Evolutionary conservation across 108 stramenopile genomes (phyloP), one percentile per base, ranked within the genome.

Genomic region (Nannochloropsis granulata): DNA sequence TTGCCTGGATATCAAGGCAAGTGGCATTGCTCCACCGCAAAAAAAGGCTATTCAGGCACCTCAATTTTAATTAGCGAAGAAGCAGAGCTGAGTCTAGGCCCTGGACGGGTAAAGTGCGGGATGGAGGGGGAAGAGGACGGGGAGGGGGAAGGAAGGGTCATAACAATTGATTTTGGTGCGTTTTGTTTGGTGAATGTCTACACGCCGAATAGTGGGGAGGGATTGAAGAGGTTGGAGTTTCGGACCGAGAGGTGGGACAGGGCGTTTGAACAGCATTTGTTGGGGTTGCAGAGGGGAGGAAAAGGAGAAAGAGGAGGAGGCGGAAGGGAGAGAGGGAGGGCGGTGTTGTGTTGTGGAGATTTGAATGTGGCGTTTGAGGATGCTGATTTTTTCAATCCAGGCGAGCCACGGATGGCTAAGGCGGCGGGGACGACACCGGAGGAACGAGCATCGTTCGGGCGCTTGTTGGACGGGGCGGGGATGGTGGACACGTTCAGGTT

Each of bases 41-140:
- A 86, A 84, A 84, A 86, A 34, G 87, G 87, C 16, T 88, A 88
- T 84, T 45, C 87, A 13, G 87, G 87, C 43, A 88, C 87, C 21
- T 84, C 87, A 12, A 25, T 87, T 25, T 80, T 87, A 7, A 24
- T 88, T 10, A 26, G 86, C 16, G 86, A 87, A 26, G 19, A 13
- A 1, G 83, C 44, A 24, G 43, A 24, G 14, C 82, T 16, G 43
- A 86, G 83, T 14, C 82, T 82, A 23, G 83, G 86, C 43, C 85
- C 86, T 5, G 43, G 34, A 81, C 43, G 81, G 81, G 80, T 71
- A 13, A 26, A 78, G 80, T 42, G 84, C 23, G 24, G 24, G 13
- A 85, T 87, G 14, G 83, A 44, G 14, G 86, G 86, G 12, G 86
- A 87, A 81, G 11, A 25, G 26, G 86, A 84, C 34, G 86, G 86